Conservation (phyloP, 1,284 basidiomycete species). For the Neonothopanus nambi region DNA sequence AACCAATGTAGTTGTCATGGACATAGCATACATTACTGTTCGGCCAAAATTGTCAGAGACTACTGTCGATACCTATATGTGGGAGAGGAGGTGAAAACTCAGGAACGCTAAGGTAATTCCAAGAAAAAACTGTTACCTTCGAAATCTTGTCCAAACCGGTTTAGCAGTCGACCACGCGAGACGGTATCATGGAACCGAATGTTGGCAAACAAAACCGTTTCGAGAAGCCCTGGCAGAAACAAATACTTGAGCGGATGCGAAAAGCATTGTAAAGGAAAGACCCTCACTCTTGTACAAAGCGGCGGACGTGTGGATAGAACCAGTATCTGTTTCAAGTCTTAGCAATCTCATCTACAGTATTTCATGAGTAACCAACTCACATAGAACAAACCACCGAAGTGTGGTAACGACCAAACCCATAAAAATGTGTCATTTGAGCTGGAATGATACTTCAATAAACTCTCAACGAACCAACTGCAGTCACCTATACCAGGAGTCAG, state of each 20-base stretch:
- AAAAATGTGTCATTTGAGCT: conserved; percentile 10
- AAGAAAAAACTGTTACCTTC: conserved; percentile 58
- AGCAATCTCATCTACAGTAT: conserved; percentile 1
- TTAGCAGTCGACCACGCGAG: conserved; percentile 81
- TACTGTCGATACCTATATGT: conserved; percentile 86
- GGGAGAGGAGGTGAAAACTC: conserved; percentile 3
- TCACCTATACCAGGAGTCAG: conserved; percentile 34
- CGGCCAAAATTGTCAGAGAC: conserved; percentile 85
- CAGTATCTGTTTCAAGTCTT: conserved; percentile 46
- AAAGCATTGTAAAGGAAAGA: conserved; percentile 15
- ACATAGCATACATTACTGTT: conserved; percentile 63
- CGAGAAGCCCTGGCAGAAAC: conserved; percentile 58
- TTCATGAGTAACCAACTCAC: conserved; percentile 34
- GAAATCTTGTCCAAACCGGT: conserved; percentile 93
- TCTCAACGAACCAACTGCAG: conserved; percentile 29
- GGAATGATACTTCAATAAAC: not conserved
- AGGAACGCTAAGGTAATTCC: not conserved
- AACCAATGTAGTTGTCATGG: conserved; percentile 63
- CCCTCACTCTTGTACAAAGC: conserved; percentile 69
- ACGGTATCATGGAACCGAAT: conserved; percentile 95
- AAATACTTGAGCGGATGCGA: conserved; percentile 3
- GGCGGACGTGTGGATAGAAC: conserved; percentile 69
- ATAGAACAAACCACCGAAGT: conserved; percentile 66
- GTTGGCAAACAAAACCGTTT: conserved; percentile 86
- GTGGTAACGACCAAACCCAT: conserved; percentile 66